A percentile compares a stretch with the other conserved stretches of the same genome.
Evolutionary conservation across 805 yeast genomes (phyloP).

Genomic region (Teunomyces barrocoloradensis): DNA sequence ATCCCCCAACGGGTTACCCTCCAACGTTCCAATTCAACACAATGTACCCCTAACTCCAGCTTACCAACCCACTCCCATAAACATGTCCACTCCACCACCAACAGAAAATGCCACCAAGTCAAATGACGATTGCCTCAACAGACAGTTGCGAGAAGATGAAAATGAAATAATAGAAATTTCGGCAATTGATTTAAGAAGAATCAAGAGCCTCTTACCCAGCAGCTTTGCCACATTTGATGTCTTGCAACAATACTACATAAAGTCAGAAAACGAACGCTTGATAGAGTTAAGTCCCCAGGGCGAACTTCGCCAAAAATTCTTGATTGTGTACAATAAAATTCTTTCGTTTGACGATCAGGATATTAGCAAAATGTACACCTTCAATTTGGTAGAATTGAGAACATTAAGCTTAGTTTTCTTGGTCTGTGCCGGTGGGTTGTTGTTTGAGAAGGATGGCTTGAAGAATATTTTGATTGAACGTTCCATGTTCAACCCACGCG

Average conservation of each 20-base stretch:
- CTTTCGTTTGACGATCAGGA: constrained; percentile 5
- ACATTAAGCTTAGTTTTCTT: constrained; percentile 16
- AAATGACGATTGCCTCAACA: neutral
- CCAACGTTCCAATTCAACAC: neutral
- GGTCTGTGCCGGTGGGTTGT: constrained; percentile 20
- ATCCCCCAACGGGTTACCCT: neutral
- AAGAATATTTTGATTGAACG: constrained; percentile 8
- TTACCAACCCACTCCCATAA: neutral
- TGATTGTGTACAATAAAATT: constrained; percentile 6
- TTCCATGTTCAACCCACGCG: constrained; percentile 7
- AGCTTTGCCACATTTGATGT: constrained; percentile 3
- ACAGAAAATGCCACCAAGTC: neutral
- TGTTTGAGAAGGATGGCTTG: constrained; percentile 10
- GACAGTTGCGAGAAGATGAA: constrained; percentile 5
- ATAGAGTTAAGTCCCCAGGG: constrained; percentile 3
- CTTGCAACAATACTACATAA: constrained; percentile 6
- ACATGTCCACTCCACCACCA: neutral
- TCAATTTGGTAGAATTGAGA: constrained; percentile 13
- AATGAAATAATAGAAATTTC: constrained; percentile 3
- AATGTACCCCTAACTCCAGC: neutral
- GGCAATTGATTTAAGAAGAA: constrained; percentile 8
- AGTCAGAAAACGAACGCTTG: constrained; percentile 6
- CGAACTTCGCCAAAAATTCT: constrained; percentile 1
- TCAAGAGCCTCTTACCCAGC: constrained; percentile 8
- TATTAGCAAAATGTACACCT: constrained; percentile 3